Percentiles rank a stretch among this genome's conserved stretches.
These are phyloP conservation scores for Cryptococcus sp. DNA, from an alignment of 1,284 basidiomycete genomes.

Conservation along the genomic window DNA sequence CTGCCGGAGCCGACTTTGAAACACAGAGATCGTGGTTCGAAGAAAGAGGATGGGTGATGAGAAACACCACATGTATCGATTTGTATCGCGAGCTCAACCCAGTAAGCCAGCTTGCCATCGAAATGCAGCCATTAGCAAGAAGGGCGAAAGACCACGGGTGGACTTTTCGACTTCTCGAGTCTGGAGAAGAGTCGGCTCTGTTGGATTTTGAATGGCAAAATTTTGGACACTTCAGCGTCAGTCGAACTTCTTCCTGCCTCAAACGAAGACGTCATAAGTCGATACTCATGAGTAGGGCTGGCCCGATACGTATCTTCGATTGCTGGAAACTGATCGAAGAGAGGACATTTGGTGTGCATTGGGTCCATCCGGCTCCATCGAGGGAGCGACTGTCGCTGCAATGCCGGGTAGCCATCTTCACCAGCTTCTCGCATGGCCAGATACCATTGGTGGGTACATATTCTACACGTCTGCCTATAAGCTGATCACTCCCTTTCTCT, in stretches of 20 bases:
- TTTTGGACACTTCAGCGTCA: slow-evolving; percentile 17
- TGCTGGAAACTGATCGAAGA: slow-evolving; percentile 8
- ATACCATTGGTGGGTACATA: slow-evolving; percentile 9
- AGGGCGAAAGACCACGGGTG: slow-evolving; percentile 9
- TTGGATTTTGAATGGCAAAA: slow-evolving; percentile 14
- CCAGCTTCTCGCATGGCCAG: slow-evolving; percentile 12
- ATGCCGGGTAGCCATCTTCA: slow-evolving; percentile 7
- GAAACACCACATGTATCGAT: slow-evolving; percentile 3
- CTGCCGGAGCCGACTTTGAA: slow-evolving; percentile 9
- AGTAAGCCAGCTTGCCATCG: background rate
- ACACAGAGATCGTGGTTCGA: slow-evolving; percentile 10
- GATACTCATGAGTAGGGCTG: slow-evolving; percentile 14
- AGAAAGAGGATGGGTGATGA: slow-evolving; percentile 13
- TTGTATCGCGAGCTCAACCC: slow-evolving; percentile 9
- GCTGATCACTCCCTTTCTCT: background rate
- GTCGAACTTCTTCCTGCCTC: slow-evolving; percentile 4
- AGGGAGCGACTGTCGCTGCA: slow-evolving; percentile 19
- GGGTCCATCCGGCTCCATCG: slow-evolving; percentile 8
- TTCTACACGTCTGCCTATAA: background rate
- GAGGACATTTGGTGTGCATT: slow-evolving; percentile 16
- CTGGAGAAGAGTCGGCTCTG: slow-evolving; percentile 9
- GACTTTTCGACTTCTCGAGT: slow-evolving; percentile 11
- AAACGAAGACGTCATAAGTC: too few relatives aligned
- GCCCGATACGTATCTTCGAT: slow-evolving; percentile 20
- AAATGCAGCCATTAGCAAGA: slow-evolving; percentile 1